Conservation (phyloP, 805 yeast species). For the Metschnikowia orientalis region DNA sequence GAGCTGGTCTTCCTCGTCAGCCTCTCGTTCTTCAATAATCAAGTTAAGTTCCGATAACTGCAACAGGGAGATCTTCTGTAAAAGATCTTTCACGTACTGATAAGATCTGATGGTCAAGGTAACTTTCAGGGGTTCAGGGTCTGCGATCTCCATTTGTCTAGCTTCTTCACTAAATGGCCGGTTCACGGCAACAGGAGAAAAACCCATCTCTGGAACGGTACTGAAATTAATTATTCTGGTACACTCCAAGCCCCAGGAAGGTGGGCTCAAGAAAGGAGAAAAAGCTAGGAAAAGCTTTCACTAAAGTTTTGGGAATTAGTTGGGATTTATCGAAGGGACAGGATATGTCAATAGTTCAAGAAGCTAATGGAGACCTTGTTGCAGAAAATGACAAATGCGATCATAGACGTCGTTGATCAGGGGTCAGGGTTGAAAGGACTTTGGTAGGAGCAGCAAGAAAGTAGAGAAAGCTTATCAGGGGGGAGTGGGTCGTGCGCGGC, state of each 20-base stretch:
- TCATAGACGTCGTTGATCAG: constrained; percentile 14
- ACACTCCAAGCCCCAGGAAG: too few species aligned
- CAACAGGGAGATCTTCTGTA: constrained; percentile 5
- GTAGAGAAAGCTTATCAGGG: constrained; percentile 2
- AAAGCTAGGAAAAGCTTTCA: too few species aligned
- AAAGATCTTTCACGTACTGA: constrained; percentile 3
- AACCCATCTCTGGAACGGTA: too few species aligned
- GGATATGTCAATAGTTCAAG: constrained; percentile 19
- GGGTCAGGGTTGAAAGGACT: too few species aligned
- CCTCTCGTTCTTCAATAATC: constrained; percentile 7
- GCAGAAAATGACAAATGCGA: constrained; percentile 14
- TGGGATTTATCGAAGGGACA: too few species aligned
- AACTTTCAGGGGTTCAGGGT: constrained; percentile 1
- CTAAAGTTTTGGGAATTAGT: too few species aligned
- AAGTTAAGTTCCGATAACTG: constrained; percentile 11
- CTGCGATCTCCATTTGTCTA: constrained; percentile 4
- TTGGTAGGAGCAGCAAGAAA: neutral
- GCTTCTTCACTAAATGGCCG: neutral
- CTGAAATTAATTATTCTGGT: too few species aligned
- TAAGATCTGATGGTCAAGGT: constrained; percentile 5
- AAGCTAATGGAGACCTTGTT: constrained; percentile 20
- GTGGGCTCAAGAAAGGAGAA: too few species aligned
- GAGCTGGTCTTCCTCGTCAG: constrained; percentile 6
- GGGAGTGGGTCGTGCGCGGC: neutral
- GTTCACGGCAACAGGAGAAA: constrained; percentile 4